Percentiles rank a stretch among this genome's conserved stretches.
These are phyloP conservation scores for Saitozyma podzolica DNA, from an alignment of 768 basidiomycete species.

Conservation along the genomic window DNA sequence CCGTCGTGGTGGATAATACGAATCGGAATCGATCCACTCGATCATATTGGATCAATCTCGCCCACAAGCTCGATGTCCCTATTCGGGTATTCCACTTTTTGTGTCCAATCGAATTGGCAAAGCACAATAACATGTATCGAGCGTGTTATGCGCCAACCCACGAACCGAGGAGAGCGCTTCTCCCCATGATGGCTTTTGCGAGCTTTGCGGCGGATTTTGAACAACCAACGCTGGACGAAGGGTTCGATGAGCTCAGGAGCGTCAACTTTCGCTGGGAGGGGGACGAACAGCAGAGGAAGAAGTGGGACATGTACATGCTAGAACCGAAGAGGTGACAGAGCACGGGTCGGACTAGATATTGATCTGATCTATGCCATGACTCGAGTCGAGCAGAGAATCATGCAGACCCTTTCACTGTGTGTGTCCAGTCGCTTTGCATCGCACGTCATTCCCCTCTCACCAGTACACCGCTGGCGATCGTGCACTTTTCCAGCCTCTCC, in stretches of 20 bases:
- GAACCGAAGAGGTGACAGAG: conserved; percentile 22
- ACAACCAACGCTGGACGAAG: conserved; percentile 68
- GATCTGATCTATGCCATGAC: too few species aligned
- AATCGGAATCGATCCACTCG: conserved; percentile 73
- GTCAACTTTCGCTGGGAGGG: conserved; percentile 83
- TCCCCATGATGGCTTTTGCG: conserved; percentile 46
- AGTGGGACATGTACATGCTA: conserved; percentile 80
- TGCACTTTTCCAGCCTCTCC: too few species aligned
- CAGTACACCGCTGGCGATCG: too few species aligned
- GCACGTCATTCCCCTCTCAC: too few species aligned
- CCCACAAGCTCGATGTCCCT: conserved; percentile 60
- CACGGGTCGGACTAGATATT: too few species aligned
- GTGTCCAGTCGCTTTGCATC: too few species aligned
- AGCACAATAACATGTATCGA: conserved; percentile 92
- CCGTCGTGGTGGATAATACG: conserved; percentile 89
- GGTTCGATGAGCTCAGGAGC: conserved; percentile 71
- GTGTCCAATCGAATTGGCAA: conserved; percentile 75
- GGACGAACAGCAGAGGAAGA: conserved; percentile 64
- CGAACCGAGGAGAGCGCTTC: conserved; percentile 29
- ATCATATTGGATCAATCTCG: conserved; percentile 68
- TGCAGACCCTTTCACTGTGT: too few species aligned
- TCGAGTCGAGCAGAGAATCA: too few species aligned
- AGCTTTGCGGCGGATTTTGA: conserved; percentile 54
- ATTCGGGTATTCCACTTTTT: conserved; percentile 73
- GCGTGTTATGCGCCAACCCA: conserved; percentile 56